Conservation (phyloP, 106 monocot genomes). For the Allium sativum region DNA sequence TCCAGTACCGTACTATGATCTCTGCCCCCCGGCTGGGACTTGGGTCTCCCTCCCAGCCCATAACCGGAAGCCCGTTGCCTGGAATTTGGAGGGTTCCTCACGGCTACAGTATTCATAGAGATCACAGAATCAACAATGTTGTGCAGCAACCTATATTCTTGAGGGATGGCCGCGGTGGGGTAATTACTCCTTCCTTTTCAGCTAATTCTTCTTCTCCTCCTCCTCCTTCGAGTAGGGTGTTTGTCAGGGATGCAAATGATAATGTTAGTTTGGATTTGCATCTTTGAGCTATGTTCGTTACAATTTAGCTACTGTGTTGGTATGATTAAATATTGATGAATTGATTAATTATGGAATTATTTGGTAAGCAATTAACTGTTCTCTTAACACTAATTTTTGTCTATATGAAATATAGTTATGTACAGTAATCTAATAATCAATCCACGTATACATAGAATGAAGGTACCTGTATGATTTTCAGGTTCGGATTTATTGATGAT, state of each 20-base stretch:
- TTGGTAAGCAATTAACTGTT: no score
- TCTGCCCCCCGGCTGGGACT: not conserved
- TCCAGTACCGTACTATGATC: not conserved
- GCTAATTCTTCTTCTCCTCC: not conserved
- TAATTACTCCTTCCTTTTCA: conserved; percentile 3
- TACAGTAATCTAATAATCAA: no score
- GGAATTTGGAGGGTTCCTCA: conserved; percentile 23
- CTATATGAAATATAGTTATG: no score
- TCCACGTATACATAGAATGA: no score
- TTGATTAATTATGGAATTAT: no score
- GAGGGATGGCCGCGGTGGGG: not conserved
- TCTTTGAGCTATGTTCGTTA: conserved; percentile 17
- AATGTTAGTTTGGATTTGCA: conserved; percentile 61
- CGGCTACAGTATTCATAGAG: conserved; percentile 1
- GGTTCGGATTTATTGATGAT: no score
- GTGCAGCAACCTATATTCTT: not conserved
- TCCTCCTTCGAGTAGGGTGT: conserved; percentile 5
- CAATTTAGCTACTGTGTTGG: no score
- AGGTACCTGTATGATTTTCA: no score
- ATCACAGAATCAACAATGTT: not conserved
- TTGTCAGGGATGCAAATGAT: conserved; percentile 13
- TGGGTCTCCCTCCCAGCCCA: conserved; percentile 26
- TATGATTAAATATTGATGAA: no score
- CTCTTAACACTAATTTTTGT: no score
- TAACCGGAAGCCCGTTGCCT: conserved; percentile 33